phyloP scores from a whole-genome alignment of 2,329 filamentous ascomycete genomes.

The Podosphaera xanthii region DNA sequence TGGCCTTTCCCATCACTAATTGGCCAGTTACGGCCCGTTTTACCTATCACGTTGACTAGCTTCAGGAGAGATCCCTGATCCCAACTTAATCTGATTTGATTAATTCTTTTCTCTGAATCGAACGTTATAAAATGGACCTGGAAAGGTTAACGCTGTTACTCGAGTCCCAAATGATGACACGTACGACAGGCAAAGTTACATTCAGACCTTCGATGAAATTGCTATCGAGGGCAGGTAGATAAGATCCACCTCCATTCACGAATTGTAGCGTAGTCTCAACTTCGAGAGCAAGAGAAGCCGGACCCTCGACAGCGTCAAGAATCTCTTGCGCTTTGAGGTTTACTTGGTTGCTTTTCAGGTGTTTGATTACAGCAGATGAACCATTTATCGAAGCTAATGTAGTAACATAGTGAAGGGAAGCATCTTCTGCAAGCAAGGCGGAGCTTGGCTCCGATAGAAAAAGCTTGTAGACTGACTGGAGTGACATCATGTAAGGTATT shows the following conservation, averaged over 20 bases:
- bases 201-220: conserved; percentile 75
- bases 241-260: conserved; percentile 55
- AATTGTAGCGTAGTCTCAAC: conserved; percentile 71
- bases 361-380: conserved; percentile 57
- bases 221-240: conserved; percentile 75
- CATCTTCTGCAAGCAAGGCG: conserved; percentile 38
- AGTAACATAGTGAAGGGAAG: conserved; percentile 68
- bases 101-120: conserved; percentile 52
- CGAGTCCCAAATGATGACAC: conserved; percentile 16
- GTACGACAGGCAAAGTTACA: conserved; percentile 60
- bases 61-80: conserved; percentile 86
- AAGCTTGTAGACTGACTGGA: conserved; percentile 39
- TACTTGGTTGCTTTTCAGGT: conserved; percentile 50
- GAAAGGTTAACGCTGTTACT: conserved; percentile 6
- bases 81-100: conserved; percentile 78
- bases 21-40: conserved; percentile 79
- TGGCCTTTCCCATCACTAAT: conserved; percentile 76
- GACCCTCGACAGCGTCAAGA: conserved; percentile 49
- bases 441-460: conserved; percentile 46
- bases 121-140: conserved; percentile 81
- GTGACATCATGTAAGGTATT: conserved; percentile 19
- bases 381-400: conserved; percentile 57
- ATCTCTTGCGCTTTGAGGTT: conserved; percentile 66
- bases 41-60: conserved; percentile 81
- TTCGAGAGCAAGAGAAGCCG: conserved; percentile 49